Base-by-base conservation (phyloP, 495 filamentous ascomycete species). In the Geopyxis carbonaria region DNA sequence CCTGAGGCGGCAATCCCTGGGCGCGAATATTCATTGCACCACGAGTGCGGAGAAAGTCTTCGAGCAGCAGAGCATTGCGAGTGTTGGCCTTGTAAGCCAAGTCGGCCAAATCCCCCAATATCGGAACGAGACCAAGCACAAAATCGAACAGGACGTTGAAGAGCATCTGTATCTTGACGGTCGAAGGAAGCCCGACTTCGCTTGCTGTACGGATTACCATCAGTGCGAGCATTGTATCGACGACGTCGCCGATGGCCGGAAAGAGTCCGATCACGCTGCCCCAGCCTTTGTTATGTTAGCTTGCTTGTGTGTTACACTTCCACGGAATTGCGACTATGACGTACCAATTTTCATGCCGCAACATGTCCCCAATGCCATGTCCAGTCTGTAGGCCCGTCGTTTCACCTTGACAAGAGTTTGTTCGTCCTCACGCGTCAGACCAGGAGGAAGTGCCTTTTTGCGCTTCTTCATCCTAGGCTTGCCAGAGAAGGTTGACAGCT, bases 41-140 rank as follows among this genome's bases (percentile, higher is more conserved):
- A 46, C 75, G 72, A 37, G 74, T 57, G 7, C 71, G 66, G 34
- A 92, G 60, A 46, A 76, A 66, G 21, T 70, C 65, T 48, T 92
- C 79, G n/a, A 92, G 66, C 6, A 78, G 51, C 31, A 76, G 62
- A 3, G 78, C 79, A 50, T 85, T 92, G 43, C 72, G 65, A 1
- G 80, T 85, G 53, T 92, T 92, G 56, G 74, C 68, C 34, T 70
- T 69, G 50, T 66, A 73, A 1, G 67, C 49, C 5, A 70, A 72
- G 53, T 95, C 89, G 24, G 69, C 69, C 18, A 95, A 18, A 49
- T 94, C 89, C 14, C 89, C 89, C 4, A 93, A 38, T 45, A 94
- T 70, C 0, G 89, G 89, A 14, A 93, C 62, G 5, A 97, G 61
- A 10, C 89, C 89, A 29, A 93, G 65, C 37, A 71, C 48, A 45